Conservation (phyloP, 139 green algal genomes). For the Ostreobium quekettii region DNA sequence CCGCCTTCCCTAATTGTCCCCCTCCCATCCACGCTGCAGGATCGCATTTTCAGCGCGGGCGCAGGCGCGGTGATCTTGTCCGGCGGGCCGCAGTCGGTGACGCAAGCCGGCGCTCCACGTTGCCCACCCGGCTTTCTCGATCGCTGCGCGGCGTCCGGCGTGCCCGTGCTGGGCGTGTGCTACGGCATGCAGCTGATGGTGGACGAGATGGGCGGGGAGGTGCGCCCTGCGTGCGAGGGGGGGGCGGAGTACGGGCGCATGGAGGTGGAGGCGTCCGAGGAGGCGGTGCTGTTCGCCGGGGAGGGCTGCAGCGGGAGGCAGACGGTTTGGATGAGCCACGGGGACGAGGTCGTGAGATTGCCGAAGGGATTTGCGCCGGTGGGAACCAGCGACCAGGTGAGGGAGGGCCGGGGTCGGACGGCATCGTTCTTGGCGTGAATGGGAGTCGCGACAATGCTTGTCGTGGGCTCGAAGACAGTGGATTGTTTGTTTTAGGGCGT, state of each 20-base stretch:
- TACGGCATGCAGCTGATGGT: slow-evolving; percentile 94
- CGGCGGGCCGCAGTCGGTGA: slow-evolving; percentile 90
- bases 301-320: too few species aligned
- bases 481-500: too few species aligned
- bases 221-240: too few species aligned
- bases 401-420: not conserved
- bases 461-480: too few species aligned
- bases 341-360: slow-evolving; percentile 81
- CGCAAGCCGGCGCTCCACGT: slow-evolving; percentile 72
- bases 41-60: too few species aligned
- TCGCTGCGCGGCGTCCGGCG: slow-evolving; percentile 43
- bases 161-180: slow-evolving; percentile 94
- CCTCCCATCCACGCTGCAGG: too few species aligned
- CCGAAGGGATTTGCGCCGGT: slow-evolving; percentile 79
- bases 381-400: slow-evolving; percentile 67
- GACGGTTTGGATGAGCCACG: slow-evolving; percentile 97
- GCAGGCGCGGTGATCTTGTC: slow-evolving; percentile 87
- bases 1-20: too few species aligned
- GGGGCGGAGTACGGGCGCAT: slow-evolving; percentile 93
- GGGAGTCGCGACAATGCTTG: too few species aligned
- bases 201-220: slow-evolving; percentile 61
- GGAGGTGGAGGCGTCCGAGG: too few species aligned
- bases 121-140: slow-evolving; percentile 81
- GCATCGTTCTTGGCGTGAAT: too few species aligned
- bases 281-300: too few species aligned